Evolutionary conservation across 1,139 yeast genomes (phyloP).

Genomic region (Yamadazyma sp.): DNA sequence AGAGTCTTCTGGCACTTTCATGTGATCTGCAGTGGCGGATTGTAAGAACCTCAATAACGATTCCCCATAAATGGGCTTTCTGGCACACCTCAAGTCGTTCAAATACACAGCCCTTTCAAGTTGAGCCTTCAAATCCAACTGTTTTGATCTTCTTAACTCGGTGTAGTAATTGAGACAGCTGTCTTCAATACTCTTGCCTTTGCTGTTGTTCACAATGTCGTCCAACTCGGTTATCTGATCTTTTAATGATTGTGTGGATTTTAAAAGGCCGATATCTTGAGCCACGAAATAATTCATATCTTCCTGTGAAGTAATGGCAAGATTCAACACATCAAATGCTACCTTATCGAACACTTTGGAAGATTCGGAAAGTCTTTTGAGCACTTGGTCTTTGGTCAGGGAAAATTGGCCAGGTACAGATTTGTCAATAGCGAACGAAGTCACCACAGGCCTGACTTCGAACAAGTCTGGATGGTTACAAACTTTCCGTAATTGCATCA

Average conservation of each 20-base stretch:
- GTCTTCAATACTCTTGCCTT: conserved; percentile 37
- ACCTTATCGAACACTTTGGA: conserved; percentile 27
- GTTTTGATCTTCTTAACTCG: conserved; percentile 51
- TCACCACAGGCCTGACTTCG: conserved; percentile 92
- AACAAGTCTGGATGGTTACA: conserved; percentile 97
- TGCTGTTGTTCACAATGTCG: conserved; percentile 30
- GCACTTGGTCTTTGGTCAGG: conserved; percentile 35
- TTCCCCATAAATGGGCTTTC: conserved; percentile 58
- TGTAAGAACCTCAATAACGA: conserved; percentile 28
- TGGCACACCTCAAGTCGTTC: conserved; percentile 61
- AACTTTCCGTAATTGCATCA: conserved; percentile 96
- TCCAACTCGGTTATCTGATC: conserved; percentile 44
- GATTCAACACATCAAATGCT: conserved; percentile 60
- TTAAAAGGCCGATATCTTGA: conserved; percentile 42
- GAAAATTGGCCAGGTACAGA: conserved; percentile 59
- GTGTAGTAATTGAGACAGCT: conserved; percentile 63
- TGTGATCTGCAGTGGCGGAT: conserved; percentile 13
- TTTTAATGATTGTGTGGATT: conserved; percentile 48
- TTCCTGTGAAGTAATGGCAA: conserved; percentile 55
- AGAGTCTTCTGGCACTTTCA: conserved; percentile 11
- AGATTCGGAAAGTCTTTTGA: conserved; percentile 39
- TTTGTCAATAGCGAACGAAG: conserved; percentile 75
- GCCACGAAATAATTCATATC: conserved; percentile 48
- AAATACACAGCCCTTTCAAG: conserved; percentile 61
- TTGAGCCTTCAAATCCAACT: conserved; percentile 48